A percentile compares a stretch with the other conserved stretches of the same genome.
Conservation (phyloP, 306 rosid species). For the Alnus rubra region DNA sequence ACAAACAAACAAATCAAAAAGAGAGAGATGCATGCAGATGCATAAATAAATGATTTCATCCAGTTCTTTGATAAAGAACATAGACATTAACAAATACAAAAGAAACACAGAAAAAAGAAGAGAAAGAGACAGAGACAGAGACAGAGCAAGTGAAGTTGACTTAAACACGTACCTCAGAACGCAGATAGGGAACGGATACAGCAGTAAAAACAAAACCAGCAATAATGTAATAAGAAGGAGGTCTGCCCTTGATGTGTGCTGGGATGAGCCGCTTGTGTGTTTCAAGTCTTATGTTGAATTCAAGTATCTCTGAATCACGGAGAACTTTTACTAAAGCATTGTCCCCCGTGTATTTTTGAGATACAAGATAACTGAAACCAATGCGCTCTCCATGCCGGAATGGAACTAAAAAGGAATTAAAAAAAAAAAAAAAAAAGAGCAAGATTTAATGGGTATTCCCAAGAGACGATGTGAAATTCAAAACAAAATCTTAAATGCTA, state of each 20-base stretch:
- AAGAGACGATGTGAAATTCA: not conserved
- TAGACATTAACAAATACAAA: not conserved
- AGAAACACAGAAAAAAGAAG: constrained; percentile 5
- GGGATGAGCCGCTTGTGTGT: constrained; percentile 83
- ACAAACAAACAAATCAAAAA: not conserved
- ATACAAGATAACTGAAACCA: constrained; percentile 88
- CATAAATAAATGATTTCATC: not conserved
- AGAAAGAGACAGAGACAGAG: not conserved
- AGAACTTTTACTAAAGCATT: constrained; percentile 53
- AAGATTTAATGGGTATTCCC: not conserved
- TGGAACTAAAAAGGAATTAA: constrained; percentile 51
- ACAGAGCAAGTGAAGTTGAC: not conserved
- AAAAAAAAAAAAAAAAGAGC: not conserved
- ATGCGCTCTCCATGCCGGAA: constrained; percentile 97
- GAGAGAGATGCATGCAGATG: not conserved
- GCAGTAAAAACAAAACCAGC: constrained; percentile 89
- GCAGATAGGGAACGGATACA: constrained; percentile 95
- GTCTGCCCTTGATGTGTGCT: constrained; percentile 84
- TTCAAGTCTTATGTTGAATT: constrained; percentile 58
- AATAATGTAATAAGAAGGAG: constrained; percentile 92
- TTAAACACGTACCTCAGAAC: constrained; percentile 80
- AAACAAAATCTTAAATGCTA: not conserved
- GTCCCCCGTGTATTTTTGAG: constrained; percentile 78
- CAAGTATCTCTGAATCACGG: constrained; percentile 50
- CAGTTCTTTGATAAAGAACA: not conserved